Percentiles rank a stretch among this genome's conserved stretches.
phyloP scores from a whole-genome alignment of 1,284 basidiomycete genomes.

The Laetiporus sulphureus region DNA sequence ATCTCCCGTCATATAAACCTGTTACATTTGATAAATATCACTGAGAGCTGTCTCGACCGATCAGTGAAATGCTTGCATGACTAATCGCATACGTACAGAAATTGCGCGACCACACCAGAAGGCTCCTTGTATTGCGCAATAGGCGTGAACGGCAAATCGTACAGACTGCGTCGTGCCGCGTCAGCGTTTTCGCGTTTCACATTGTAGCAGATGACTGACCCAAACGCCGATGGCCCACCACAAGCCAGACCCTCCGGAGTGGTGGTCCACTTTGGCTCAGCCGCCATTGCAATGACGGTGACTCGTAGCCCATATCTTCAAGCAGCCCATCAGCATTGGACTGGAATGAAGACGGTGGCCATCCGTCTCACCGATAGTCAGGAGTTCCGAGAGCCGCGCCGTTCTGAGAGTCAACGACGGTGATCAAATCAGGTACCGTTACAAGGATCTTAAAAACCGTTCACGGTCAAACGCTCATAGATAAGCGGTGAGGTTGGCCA shows the following conservation, averaged over 20 bases:
- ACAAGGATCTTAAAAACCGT: constrained; percentile 30
- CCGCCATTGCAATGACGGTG: constrained; percentile 48
- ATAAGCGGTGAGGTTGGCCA: not conserved
- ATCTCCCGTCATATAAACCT: too few relatives aligned
- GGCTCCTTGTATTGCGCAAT: constrained; percentile 25
- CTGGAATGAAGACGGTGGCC: too few relatives aligned
- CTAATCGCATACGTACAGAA: not conserved
- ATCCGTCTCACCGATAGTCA: constrained; percentile 29
- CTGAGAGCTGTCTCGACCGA: too few relatives aligned
- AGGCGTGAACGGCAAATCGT: constrained; percentile 21
- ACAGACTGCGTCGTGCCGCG: constrained; percentile 12
- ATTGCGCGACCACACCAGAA: constrained; percentile 22
- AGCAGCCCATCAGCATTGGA: too few relatives aligned
- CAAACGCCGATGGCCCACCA: constrained; percentile 38
- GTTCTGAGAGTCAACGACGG: constrained; percentile 48
- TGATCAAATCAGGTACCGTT: constrained; percentile 54
- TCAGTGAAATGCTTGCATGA: too few relatives aligned
- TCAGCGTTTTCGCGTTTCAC: not conserved
- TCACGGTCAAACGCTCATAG: not conserved
- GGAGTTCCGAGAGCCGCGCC: constrained; percentile 47
- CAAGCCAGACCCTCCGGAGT: constrained; percentile 43
- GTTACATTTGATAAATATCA: too few relatives aligned
- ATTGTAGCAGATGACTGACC: constrained; percentile 14
- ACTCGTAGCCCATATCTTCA: constrained; percentile 53
- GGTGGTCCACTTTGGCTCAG: constrained; percentile 50